Evolutionary conservation across 371 early-diverging fungal genomes (phyloP).

Genomic region (Mucor irregularis): DNA sequence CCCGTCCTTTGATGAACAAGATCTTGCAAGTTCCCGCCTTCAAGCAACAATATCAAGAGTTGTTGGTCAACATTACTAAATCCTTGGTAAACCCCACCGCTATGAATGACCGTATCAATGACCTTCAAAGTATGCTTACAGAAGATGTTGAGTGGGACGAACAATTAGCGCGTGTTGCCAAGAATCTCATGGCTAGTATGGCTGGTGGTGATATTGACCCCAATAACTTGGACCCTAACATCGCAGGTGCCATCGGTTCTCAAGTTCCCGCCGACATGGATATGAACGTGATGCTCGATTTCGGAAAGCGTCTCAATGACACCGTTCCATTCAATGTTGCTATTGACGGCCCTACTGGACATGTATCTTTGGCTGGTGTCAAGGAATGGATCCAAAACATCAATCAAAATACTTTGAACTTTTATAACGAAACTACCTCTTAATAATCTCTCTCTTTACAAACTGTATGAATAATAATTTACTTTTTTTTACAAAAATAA

Average conservation of each 20-base stretch:
- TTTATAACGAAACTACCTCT: conserved; percentile 4
- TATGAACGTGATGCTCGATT: neutral
- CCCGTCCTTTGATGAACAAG: conserved; percentile 21
- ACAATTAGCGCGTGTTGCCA: conserved; percentile 18
- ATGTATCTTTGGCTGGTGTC: conserved; percentile 13
- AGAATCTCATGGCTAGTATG: neutral
- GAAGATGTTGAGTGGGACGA: conserved; percentile 46
- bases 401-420: conserved; percentile 9
- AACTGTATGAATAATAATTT: neutral
- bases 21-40: conserved; percentile 22
- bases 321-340: conserved; percentile 6
- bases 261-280: neutral
- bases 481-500: no score
- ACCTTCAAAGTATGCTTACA: conserved; percentile 22
- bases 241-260: neutral
- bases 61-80: conserved; percentile 18
- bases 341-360: conserved; percentile 17
- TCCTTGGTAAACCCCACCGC: conserved; percentile 23
- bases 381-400: conserved; percentile 16
- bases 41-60: conserved; percentile 24
- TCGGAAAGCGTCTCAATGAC: neutral
- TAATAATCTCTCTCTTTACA: neutral
- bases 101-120: conserved; percentile 24
- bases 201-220: neutral
- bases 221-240: neutral